Evolutionary conservation across 805 yeast species (phyloP).

Genomic region (Jamesozyma jinghongensis): DNA sequence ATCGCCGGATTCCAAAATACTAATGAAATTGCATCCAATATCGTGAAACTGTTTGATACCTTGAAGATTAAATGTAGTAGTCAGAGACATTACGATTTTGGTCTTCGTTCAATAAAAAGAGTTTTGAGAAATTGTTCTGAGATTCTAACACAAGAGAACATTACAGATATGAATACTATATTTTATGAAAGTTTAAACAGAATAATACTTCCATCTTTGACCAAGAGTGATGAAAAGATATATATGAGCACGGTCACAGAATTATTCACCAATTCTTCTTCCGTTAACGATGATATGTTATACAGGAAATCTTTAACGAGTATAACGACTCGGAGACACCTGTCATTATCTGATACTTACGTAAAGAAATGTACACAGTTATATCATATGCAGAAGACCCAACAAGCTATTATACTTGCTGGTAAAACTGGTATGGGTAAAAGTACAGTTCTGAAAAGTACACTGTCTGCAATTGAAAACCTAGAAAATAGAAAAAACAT

Average conservation of each 20-base stretch:
- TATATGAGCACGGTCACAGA: neutral
- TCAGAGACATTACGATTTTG: conserved; percentile 84
- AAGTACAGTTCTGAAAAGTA: conserved; percentile 41
- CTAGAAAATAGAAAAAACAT: conserved; percentile 33
- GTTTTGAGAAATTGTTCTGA: conserved; percentile 51
- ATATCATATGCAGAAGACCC: conserved; percentile 47
- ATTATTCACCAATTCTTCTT: neutral
- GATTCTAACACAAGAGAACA: neutral
- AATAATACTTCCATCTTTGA: conserved; percentile 5
- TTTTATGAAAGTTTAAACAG: conserved; percentile 26
- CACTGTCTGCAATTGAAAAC: conserved; percentile 37
- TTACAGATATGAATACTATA: neutral
- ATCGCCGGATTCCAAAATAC: conserved; percentile 62
- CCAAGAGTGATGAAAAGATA: conserved; percentile 6
- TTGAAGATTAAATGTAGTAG: conserved; percentile 36
- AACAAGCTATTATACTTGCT: conserved; percentile 74
- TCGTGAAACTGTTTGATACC: conserved; percentile 47
- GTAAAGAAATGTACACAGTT: conserved; percentile 51
- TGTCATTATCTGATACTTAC: conserved; percentile 35
- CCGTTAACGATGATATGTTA: conserved; percentile 5
- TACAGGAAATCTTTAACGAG: conserved; percentile 17
- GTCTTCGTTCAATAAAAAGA: conserved; percentile 70
- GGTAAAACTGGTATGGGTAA: conserved; percentile 78
- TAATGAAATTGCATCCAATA: conserved; percentile 32
- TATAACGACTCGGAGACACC: conserved; percentile 30